Evolutionary conservation across 1,284 basidiomycete genomes (phyloP).

Genomic region (Lentinula novae-zelandiae): DNA sequence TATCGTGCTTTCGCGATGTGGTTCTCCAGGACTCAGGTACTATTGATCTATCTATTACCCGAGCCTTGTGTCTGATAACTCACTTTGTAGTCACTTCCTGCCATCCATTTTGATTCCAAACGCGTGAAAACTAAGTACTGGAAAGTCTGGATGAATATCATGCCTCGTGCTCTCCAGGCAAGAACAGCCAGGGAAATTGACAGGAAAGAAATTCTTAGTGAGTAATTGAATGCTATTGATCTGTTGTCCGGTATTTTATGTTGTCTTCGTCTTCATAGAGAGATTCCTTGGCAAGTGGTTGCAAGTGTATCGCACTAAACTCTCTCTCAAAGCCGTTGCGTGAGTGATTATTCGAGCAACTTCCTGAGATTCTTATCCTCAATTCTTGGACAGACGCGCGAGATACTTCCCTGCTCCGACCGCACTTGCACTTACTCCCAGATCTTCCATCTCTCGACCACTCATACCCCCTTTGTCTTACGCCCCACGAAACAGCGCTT

Average conservation of each 20-base stretch:
- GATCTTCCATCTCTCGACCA: slow-evolving; percentile 14
- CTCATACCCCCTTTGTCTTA: slow-evolving; percentile 16
- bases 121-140: slow-evolving; percentile 59
- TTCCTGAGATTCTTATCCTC: slow-evolving; percentile 15
- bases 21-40: slow-evolving; percentile 69
- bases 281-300: slow-evolving; percentile 61
- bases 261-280: slow-evolving; percentile 33
- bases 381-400: slow-evolving; percentile 39
- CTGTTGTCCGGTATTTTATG: slow-evolving; percentile 14
- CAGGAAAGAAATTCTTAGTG: slow-evolving; percentile 54
- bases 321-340: slow-evolving; percentile 77
- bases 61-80: not conserved
- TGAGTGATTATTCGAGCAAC: slow-evolving; percentile 37
- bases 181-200: slow-evolving; percentile 64
- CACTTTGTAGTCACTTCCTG: slow-evolving; percentile 59
- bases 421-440: slow-evolving; percentile 26
- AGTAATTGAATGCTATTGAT: slow-evolving; percentile 24
- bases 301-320: slow-evolving; percentile 61
- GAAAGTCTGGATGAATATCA: slow-evolving; percentile 59
- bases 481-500: slow-evolving; percentile 15
- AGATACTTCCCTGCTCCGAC: slow-evolving; percentile 68
- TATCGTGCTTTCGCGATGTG: slow-evolving; percentile 67
- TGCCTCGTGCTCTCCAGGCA: slow-evolving; percentile 64
- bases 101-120: slow-evolving; percentile 65
- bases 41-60: slow-evolving; percentile 13